Evolutionary conservation across 2,329 filamentous ascomycete genomes (phyloP).

Genomic region (Paecilomyces dactylethromorphus): DNA sequence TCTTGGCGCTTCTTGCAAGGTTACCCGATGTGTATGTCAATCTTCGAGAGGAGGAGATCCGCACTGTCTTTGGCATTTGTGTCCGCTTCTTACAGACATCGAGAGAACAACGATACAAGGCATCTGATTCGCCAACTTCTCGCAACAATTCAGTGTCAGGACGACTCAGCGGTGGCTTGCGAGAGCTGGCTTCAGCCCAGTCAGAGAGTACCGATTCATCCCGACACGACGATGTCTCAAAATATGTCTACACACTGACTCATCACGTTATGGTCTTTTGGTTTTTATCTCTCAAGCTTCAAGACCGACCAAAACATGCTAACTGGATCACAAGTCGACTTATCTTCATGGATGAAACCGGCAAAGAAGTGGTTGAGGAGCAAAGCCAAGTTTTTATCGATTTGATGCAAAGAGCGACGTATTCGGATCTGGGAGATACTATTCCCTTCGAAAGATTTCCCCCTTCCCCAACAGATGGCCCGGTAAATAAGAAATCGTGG

Average conservation of each 20-base stretch:
- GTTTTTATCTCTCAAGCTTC: slow-evolving; percentile 84
- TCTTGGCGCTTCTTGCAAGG: slow-evolving; percentile 81
- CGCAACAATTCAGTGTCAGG: slow-evolving; percentile 29
- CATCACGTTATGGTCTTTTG: slow-evolving; percentile 96
- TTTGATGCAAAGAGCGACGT: slow-evolving; percentile 85
- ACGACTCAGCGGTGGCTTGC: slow-evolving; percentile 38
- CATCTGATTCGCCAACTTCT: slow-evolving; percentile 21
- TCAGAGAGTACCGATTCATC: slow-evolving; percentile 29
- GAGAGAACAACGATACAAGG: slow-evolving; percentile 49
- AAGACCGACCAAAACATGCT: slow-evolving; percentile 76
- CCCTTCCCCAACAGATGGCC: slow-evolving; percentile 34
- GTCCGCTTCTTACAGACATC: slow-evolving; percentile 90
- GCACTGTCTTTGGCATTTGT: slow-evolving; percentile 90
- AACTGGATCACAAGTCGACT: slow-evolving; percentile 86
- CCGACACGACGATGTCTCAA: slow-evolving; percentile 68
- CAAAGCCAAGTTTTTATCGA: slow-evolving; percentile 91
- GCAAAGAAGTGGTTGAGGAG: slow-evolving; percentile 73
- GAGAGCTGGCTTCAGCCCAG: slow-evolving; percentile 31
- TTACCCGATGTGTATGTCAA: slow-evolving; percentile 80
- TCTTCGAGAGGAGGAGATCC: slow-evolving; percentile 85
- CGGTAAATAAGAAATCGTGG: slow-evolving; percentile 42
- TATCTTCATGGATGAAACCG: slow-evolving; percentile 67
- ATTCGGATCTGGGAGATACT: slow-evolving; percentile 72
- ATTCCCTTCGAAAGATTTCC: slow-evolving; percentile 36
- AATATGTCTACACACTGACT: slow-evolving; percentile 88